Conservation (phyloP, 2,329 filamentous ascomycete species). For the Tolypocladium amazonense region DNA sequence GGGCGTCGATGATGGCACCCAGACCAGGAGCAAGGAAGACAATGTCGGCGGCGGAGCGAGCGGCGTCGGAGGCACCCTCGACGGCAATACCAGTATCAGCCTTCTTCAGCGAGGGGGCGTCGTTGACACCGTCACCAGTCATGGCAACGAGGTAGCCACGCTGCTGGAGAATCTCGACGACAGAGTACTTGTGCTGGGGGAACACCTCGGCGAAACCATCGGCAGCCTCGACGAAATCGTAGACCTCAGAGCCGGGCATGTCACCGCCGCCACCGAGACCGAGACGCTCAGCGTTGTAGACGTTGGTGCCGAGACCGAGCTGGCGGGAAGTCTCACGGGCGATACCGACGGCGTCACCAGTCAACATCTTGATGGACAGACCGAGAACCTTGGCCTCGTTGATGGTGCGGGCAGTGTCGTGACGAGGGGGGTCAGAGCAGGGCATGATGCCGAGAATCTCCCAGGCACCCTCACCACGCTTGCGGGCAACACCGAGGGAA, state of each 20-base stretch:
- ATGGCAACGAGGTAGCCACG: conserved; percentile 90
- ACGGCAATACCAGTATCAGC: conserved; percentile 95
- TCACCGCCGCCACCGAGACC: conserved; percentile 83
- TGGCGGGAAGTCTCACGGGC: conserved; percentile 85
- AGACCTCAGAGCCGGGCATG: conserved; percentile 88
- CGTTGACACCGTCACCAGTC: conserved; percentile 94
- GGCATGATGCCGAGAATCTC: conserved; percentile 94
- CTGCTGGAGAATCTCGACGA: conserved; percentile 87
- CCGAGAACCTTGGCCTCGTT: conserved; percentile 81
- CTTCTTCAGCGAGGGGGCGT: conserved; percentile 86
- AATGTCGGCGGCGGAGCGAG: conserved; percentile 84
- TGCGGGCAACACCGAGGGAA: conserved; percentile 86
- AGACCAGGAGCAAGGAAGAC: conserved; percentile 88
- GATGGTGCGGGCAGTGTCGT: conserved; percentile 85
- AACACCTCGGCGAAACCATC: conserved; percentile 94
- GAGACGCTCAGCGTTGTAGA: conserved; percentile 88
- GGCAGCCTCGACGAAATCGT: conserved; percentile 90
- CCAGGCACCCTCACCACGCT: conserved; percentile 72
- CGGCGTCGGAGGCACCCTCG: conserved; percentile 83
- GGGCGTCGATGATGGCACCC: conserved; percentile 82
- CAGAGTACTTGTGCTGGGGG: conserved; percentile 91
- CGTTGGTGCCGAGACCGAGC: conserved; percentile 83
- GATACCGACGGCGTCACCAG: conserved; percentile 88
- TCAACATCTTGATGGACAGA: conserved; percentile 92
- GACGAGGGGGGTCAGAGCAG: conserved; percentile 81